A percentile compares a stretch with the other conserved stretches of the same genome.
phyloP scores from a whole-genome alignment of 129 eudicot genomes.

The Tagetes erecta region DNA sequence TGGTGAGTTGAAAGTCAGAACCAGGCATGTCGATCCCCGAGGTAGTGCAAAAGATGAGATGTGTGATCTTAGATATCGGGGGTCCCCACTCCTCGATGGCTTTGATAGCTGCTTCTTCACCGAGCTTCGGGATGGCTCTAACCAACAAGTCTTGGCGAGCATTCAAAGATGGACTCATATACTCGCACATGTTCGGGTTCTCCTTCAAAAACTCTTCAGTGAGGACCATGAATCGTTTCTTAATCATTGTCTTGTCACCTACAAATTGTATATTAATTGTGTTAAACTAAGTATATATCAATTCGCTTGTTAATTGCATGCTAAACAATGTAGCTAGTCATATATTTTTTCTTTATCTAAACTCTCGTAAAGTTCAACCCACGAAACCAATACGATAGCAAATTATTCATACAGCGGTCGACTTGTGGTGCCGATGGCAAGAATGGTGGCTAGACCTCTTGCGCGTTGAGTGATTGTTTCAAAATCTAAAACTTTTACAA shows the following conservation, averaged over 20 bases:
- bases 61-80: background rate
- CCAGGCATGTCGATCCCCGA: slow-evolving; percentile 9
- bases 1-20: slow-evolving; percentile 4
- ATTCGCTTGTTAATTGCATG: too few species aligned
- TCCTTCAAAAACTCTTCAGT: background rate
- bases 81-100: background rate
- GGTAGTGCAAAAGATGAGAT: slow-evolving; percentile 13
- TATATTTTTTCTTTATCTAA: too few species aligned
- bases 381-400: too few species aligned
- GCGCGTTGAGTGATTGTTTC: background rate
- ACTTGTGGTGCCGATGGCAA: background rate
- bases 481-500: background rate
- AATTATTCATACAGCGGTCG: background rate
- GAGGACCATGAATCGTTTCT: slow-evolving; percentile 4
- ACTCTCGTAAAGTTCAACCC: too few species aligned
- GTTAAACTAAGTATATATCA: background rate
- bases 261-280: background rate
- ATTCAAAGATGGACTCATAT: background rate
- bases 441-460: slow-evolving; percentile 8
- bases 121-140: background rate
- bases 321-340: too few species aligned
- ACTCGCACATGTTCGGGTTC: background rate
- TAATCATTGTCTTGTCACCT: slow-evolving; percentile 2
- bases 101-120: background rate
- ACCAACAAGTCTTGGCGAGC: slow-evolving; percentile 4